Evolutionary conservation across 23 red algal species (phyloP), one percentile per base, ranked within the genome.

Genomic region (Gracilaria domingensis): DNA sequence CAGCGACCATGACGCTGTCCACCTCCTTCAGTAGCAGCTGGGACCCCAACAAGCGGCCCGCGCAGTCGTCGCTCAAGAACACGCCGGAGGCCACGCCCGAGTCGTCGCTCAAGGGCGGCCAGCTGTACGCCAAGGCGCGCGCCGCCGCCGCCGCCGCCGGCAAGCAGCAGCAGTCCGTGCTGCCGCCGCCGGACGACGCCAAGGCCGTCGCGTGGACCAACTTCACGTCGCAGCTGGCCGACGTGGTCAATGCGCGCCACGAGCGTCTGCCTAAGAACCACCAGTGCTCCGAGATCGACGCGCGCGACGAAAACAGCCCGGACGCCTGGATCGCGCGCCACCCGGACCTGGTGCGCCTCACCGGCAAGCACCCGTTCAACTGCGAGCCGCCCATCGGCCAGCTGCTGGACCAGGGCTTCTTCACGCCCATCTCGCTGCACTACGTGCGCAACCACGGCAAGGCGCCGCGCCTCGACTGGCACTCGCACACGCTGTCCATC

Each of bases 321-420:
- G 96, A 98, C 50, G 82, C 83, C 12, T 98, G 96, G 96, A 90
- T 98, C 40, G 88, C 96, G 14, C 80, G 96, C 51, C 92, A 94
- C 73, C 86, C 86, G 1, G 96, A 49, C 5, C 59, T 95, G 60
- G 82, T 98, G 20, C 81, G 96, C 5, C 86, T 98, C 32, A 98
- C 96, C 29, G 96, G 96, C 4, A 91, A 94, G 67, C 96, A 98
- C 80, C 96, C 96, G 36, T 98, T 98, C 74, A 98, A 98, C 57
- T 91, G 88, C 51, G 96, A 98, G 91, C 87, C 96, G 33, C 91
- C 91, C 29, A 83, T 94, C 47, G 45, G 73, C 48, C 45, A 80
- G 65, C 66, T 98, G 14, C 39, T 96, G 13, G 88, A 96, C 64
- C 77, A 94, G 37, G 91, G 92, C 37, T 94, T 95, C 47, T 61